A percentile compares a stretch with the other conserved stretches of the same genome.
Evolutionary conservation across 1,139 yeast genomes (phyloP).

Genomic region (Saccharomyces hybrid): DNA sequence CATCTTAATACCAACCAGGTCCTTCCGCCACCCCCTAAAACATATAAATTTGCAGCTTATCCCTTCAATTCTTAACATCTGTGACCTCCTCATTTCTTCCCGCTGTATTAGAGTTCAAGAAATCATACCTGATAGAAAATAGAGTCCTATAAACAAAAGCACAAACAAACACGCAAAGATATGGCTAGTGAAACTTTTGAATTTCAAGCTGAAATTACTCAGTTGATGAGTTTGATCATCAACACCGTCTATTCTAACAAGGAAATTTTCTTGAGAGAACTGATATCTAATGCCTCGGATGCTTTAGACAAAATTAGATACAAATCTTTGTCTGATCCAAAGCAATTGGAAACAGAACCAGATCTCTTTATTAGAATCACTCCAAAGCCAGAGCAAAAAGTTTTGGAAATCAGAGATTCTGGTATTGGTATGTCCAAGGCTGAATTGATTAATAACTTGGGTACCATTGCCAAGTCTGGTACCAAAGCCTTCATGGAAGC

Average conservation of each 20-base stretch:
- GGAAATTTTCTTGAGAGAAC: constrained; percentile 98
- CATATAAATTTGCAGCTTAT: neutral
- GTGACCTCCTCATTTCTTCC: neutral
- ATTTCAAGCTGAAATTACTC: constrained; percentile 99
- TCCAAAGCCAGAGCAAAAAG: constrained; percentile 90
- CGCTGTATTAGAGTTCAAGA: neutral
- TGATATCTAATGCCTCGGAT: constrained; percentile 97
- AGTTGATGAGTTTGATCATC: constrained; percentile 99
- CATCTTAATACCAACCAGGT: neutral
- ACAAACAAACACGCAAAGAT: constrained; percentile 5
- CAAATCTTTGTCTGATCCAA: constrained; percentile 89
- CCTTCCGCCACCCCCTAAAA: neutral
- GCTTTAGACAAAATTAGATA: constrained; percentile 96
- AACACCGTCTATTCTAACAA: constrained; percentile 95
- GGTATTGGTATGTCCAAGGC: constrained; percentile 99
- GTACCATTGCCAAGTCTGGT: constrained; percentile 99
- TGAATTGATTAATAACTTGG: constrained; percentile 96
- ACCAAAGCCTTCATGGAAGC: constrained; percentile 99
- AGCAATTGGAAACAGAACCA: constrained; percentile 89
- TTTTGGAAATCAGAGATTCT: constrained; percentile 95
- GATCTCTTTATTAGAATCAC: constrained; percentile 95
- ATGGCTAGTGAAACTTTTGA: constrained; percentile 83
- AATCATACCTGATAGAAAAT: neutral
- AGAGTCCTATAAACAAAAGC: neutral
- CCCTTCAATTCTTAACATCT: neutral